Evolutionary conservation across 306 rosid species (phyloP), one percentile per base, ranked within the genome.

Genomic region (Ziziphus jujuba): DNA sequence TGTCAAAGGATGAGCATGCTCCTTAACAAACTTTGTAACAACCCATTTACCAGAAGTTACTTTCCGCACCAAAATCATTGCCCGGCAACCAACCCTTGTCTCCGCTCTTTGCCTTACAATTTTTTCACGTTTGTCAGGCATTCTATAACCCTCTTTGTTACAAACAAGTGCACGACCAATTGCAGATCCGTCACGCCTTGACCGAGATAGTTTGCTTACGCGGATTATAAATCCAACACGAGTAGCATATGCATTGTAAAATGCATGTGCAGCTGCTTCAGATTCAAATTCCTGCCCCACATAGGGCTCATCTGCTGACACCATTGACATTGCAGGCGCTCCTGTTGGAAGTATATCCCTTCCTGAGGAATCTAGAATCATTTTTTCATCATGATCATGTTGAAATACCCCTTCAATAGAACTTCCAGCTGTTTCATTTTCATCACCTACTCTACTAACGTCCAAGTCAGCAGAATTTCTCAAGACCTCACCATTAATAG

Each of bases 141-240:
- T 90, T 73, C 97, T 84, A 72, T 75, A 93, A 60, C 99, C 99
- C 83, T 93, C 99, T 79, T 93, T 93, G 72, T 93, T 93, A 83
- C 99, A 93, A 61, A 90, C 99, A 60, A 93, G 90, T 50, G 96
- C 90, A 49, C 99, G 96, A 13, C 97, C 99, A 79, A 90, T 93
- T 60, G 91, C 89, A 71, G 97, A 53, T 61, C 97, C 97, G 64
- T 93, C 99, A 1, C 95, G 91, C 86, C 99, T 86, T 17, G 99
- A 93, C 35, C 99, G 84, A 0, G 99, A 90, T 69, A 93, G 96
- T 68, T 90, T 93, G 86, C 99, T 93, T 28, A 90, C 99, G 49
- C 99, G 99, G 66, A 90, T 85, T 40, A 93, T 63, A 36, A 93
- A 93, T 59, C 99, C 99, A 36, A 87, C 82, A 1, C 74, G 80